phyloP scores from a whole-genome alignment of 1,284 basidiomycete genomes.

The Trametes polyzona region DNA sequence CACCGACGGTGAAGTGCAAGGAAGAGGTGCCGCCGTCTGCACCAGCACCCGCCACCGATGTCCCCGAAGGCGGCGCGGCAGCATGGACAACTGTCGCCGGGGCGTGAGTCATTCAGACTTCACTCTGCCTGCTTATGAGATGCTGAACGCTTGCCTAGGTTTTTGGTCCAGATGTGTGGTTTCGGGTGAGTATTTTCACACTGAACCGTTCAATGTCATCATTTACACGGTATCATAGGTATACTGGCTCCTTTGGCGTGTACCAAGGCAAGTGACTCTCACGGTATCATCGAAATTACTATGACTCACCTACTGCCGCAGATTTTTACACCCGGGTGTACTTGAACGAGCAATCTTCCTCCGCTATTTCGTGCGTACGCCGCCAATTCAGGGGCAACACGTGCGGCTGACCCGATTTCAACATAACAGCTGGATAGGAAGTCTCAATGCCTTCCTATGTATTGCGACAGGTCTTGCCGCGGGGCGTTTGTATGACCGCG shows the following conservation, averaged over 20 bases:
- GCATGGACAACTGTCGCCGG: conserved; percentile 16
- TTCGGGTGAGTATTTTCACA: conserved; percentile 33
- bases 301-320: background rate
- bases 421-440: conserved; percentile 49
- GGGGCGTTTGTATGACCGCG: conserved; percentile 37
- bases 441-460: conserved; percentile 40
- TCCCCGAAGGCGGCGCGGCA: conserved; percentile 10
- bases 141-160: conserved; percentile 33
- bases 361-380: conserved; percentile 37
- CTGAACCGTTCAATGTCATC: conserved; percentile 7
- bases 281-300: background rate
- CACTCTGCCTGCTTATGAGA: conserved; percentile 18
- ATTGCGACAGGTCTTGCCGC: conserved; percentile 35
- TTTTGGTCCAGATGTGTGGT: conserved; percentile 26
- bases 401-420: conserved; percentile 3
- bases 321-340: conserved; percentile 23
- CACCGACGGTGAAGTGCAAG: background rate
- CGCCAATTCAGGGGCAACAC: conserved; percentile 18
- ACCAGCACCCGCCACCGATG: background rate
- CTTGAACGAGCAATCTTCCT: conserved; percentile 31
- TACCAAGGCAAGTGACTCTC: conserved; percentile 42
- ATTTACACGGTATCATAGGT: conserved; percentile 42
- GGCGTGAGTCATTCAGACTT: conserved; percentile 1
- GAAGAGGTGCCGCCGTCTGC: background rate
- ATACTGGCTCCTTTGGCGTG: conserved; percentile 49